Base-by-base conservation (phyloP, 352 stramenopile genomes). In the Pythium periplocum region DNA sequence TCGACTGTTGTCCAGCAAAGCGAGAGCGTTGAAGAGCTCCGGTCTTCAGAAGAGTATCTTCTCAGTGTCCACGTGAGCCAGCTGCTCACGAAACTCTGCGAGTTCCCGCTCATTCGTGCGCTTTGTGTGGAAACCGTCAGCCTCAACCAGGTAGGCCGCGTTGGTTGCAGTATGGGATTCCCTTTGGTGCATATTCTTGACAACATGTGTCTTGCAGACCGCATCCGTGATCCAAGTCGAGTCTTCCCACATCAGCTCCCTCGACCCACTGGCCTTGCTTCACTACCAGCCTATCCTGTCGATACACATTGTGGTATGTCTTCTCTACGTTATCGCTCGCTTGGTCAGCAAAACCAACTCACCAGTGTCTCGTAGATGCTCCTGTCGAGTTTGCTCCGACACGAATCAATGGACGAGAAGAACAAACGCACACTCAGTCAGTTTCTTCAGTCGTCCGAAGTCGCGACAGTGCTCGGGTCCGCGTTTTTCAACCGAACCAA, bases 371-470 rank as follows among this genome's bases (percentile, higher is more conserved):
- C 26, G 11, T 55, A 93, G 82, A 86, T 69, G 39, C 61, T 93
- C 8, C 53, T 93, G 2, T 77, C 78, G 6, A 75, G 64, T 32
- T 55, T 93, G 4, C 51, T 70, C 32, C 54, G 59, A 5, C 78
- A 89, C 10, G 53, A 71, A 8, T 70, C 50, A 12, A 66, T 93
- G 61, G 47, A 65, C 4, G 78, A 90, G 37, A 87, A 86, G 41
- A 76, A 74, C 32, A 87, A 81, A 47, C 74, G 80, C 38, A 82
- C 78, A 1, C 50, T 91, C 32, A 78, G 61, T 33, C 80, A 89
- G 56, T 89, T 90, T 49, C 62, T 93, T 2, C 76, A 87, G 38
- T 86, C 77, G 1, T 70, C 80, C 9, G 83, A 91, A 50, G 81
- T 93, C 0, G 70, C 77, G 5, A 54, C 69, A 10, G 71, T 93